A percentile compares a stretch with the other conserved stretches of the same genome.
phyloP scores from a whole-genome alignment of 441 rosid species.

The Breynia disticha region DNA sequence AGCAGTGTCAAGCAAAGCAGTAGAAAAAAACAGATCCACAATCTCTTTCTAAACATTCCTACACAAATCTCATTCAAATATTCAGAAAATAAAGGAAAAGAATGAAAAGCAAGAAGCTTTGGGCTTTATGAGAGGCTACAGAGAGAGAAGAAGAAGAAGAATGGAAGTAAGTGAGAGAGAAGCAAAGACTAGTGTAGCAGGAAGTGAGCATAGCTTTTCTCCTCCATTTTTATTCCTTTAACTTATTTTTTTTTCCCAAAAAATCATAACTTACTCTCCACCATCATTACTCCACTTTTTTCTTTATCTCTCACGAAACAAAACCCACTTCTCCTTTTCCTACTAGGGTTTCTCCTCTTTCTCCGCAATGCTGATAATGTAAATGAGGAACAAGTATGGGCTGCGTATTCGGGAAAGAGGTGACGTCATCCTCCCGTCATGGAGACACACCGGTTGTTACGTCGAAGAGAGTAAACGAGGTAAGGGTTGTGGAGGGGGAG shows the following conservation, averaged over 20 bases:
- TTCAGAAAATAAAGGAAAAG: background rate
- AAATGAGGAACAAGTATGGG: conserved; percentile 43
- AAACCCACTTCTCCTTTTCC: background rate
- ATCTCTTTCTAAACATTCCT: background rate
- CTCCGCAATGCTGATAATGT: background rate
- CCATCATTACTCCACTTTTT: background rate
- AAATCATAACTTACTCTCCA: background rate
- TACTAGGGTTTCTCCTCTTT: background rate
- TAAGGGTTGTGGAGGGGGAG: conserved; percentile 30
- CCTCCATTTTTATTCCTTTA: background rate
- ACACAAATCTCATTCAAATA: background rate
- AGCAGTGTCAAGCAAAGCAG: no score
- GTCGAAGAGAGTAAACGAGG: no score
- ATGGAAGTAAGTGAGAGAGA: background rate
- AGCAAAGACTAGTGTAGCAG: no score
- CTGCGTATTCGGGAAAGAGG: conserved; percentile 78
- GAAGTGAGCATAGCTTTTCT: background rate
- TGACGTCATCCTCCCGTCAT: conserved; percentile 6
- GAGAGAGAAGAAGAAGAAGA: background rate
- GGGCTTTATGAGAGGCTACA: background rate
- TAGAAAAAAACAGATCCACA: background rate
- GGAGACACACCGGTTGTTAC: conserved; percentile 21
- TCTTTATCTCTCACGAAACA: background rate
- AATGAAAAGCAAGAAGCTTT: background rate
- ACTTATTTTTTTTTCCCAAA: background rate